A percentile compares a stretch with the other conserved stretches of the same genome.
Evolutionary conservation across 192 early-diverging fungal species (phyloP).

Genomic region (Backusella tarrabulga): DNA sequence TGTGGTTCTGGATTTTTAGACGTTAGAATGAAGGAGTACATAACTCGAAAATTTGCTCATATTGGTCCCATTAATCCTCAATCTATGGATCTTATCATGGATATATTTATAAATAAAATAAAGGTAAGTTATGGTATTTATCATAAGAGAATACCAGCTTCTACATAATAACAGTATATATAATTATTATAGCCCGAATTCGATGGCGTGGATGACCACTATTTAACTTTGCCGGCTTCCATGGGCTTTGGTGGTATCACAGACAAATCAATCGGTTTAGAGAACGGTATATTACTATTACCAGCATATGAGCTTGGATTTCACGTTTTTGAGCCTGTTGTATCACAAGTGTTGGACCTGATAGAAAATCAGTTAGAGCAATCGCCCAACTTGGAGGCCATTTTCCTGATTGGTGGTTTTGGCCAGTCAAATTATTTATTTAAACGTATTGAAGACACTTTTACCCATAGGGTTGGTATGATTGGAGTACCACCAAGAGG

Average conservation of each 20-base stretch:
- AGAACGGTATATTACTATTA: conserved; percentile 38
- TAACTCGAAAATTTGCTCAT: conserved; percentile 42
- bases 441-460: conserved; percentile 43
- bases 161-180: not conserved
- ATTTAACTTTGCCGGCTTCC: conserved; percentile 38
- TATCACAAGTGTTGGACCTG: conserved; percentile 40
- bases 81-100: conserved; percentile 32
- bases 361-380: conserved; percentile 44
- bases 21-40: conserved; percentile 41
- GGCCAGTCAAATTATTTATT: conserved; percentile 49
- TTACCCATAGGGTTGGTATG: conserved; percentile 29
- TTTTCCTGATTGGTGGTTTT: conserved; percentile 56
- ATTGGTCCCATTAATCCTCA: conserved; percentile 24
- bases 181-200: conserved; percentile 39
- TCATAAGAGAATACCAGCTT: not conserved
- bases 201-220: conserved; percentile 45
- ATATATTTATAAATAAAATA: conserved; percentile 48
- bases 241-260: conserved; percentile 39
- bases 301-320: conserved; percentile 42
- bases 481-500: conserved; percentile 39
- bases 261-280: conserved; percentile 39
- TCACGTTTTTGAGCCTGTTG: conserved; percentile 50
- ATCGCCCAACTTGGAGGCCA: conserved; percentile 39
- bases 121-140: conserved; percentile 19
- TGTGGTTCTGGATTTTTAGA: conserved; percentile 53